Evolutionary conservation across 495 filamentous ascomycete species (phyloP).

Genomic region (Xylaria grammica): DNA sequence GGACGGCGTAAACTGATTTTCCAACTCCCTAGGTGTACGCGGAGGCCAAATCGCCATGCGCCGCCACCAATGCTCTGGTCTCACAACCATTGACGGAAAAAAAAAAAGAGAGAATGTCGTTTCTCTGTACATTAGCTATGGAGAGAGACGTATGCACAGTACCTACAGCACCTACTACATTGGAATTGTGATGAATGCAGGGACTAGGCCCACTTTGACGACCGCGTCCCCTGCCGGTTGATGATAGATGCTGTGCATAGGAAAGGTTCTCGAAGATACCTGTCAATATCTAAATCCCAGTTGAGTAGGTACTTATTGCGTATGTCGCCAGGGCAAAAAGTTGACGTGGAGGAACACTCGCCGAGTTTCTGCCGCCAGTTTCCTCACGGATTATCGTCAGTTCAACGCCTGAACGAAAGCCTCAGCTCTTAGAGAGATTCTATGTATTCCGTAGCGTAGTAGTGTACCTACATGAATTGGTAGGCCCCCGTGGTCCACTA

Average conservation of each 20-base stretch:
- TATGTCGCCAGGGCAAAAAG: background rate
- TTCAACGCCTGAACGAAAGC: background rate
- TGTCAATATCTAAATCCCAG: background rate
- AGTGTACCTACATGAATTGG: background rate
- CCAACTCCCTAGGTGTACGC: too few species aligned
- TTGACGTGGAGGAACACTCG: background rate
- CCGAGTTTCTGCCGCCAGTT: background rate
- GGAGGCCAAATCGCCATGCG: too few species aligned
- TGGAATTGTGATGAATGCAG: slow-evolving; percentile 9
- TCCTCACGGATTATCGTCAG: background rate
- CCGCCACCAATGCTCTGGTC: background rate
- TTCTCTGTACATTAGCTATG: too few species aligned
- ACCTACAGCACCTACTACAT: background rate
- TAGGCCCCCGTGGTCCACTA: too few species aligned
- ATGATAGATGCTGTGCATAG: slow-evolving; percentile 3
- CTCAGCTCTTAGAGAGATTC: background rate
- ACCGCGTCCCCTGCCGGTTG: background rate
- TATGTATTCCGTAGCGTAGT: background rate
- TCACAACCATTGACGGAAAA: too few species aligned
- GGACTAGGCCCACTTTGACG: slow-evolving; percentile 13
- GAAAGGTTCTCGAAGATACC: slow-evolving; percentile 20
- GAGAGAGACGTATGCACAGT: slow-evolving; percentile 3
- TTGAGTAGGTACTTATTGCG: background rate
- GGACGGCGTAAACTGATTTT: too few species aligned
- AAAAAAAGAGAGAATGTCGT: too few species aligned